Evolutionary conservation across 306 rosid species (phyloP), one percentile per base, ranked within the genome.

Genomic region (Leucaena leucocephala): DNA sequence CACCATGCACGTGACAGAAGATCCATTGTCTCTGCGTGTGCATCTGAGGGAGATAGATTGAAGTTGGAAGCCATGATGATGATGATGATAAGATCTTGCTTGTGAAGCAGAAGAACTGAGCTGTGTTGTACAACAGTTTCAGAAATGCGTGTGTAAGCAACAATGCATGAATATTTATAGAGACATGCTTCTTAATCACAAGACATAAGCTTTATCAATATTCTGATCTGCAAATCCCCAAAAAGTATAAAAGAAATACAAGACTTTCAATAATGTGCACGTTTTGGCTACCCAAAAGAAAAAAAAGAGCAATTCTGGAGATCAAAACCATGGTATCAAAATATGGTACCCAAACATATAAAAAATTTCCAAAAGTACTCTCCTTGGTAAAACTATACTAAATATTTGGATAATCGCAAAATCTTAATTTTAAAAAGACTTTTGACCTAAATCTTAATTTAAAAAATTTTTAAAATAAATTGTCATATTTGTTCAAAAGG

Each of bases 1-100:
- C 96, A 96, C 98, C 96, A 93, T 16, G 98, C 96, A 63, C 59
- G 84, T 40, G 98, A 93, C 44, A 96, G 91, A 78, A 96, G 85
- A 87, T 96, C 99, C 98, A 89, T 87, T 9, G 93, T 85, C 66
- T 96, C 96, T 0, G 98, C 96, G 64, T 93, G 92, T 54, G 99
- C 93, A 75, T 89, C 89, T 10, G 98, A 86, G 79, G 94, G 94
- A 49, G 89, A 84, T 74, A 86, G 84, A 85, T 82, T 90, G 74
- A 82, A 83, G 55, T 78, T 76, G 8, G 80, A 81, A 69, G 87
- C 82, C 97, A 90, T 91, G 44, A 17, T 69, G 40, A 52, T 16
- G 43, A 17, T 69, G 45, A 27, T 27, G 27, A 19, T 57, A 52
- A 36, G 50, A 80, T 43, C 67, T 65, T 38, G 27, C 48, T 16